A percentile compares a stretch with the other conserved stretches of the same genome.
phyloP scores from a whole-genome alignment of 306 rosid genomes.

The Comarum palustre region DNA sequence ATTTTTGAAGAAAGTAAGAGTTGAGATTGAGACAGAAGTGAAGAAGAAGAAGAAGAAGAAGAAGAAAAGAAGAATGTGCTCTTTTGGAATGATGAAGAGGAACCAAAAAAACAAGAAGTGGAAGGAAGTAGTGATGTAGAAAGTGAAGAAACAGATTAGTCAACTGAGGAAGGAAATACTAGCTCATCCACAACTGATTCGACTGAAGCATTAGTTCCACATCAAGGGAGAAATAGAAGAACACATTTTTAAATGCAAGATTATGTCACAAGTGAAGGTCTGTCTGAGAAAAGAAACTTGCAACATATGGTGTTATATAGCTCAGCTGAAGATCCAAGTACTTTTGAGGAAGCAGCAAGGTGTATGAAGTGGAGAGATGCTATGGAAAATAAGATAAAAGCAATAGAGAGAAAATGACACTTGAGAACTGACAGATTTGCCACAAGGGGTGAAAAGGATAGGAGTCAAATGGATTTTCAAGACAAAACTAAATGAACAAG shows the following conservation, averaged over 20 bases:
- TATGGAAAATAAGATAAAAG: not conserved
- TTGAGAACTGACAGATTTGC: not conserved
- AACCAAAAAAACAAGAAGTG: not conserved
- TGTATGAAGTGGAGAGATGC: not conserved
- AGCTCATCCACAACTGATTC: not conserved
- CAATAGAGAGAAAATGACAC: not conserved
- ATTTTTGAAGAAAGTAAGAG: no score
- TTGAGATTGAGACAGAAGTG: not conserved
- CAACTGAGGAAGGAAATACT: not conserved
- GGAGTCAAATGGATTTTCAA: slow-evolving; percentile 1
- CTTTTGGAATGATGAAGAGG: not conserved
- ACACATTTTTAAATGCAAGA: no score
- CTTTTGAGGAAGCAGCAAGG: not conserved
- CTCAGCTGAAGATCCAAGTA: not conserved
- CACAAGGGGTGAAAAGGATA: not conserved
- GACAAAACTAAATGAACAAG: not conserved
- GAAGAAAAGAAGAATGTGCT: not conserved
- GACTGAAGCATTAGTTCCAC: not conserved
- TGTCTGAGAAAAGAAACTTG: not conserved
- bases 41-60: not conserved
- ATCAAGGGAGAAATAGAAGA: not conserved
- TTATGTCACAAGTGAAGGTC: not conserved
- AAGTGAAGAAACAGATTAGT: not conserved
- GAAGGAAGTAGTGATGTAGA: not conserved
- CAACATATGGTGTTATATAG: not conserved